Conservation (phyloP, 129 eudicot genomes). For the Deinandra increscens region DNA sequence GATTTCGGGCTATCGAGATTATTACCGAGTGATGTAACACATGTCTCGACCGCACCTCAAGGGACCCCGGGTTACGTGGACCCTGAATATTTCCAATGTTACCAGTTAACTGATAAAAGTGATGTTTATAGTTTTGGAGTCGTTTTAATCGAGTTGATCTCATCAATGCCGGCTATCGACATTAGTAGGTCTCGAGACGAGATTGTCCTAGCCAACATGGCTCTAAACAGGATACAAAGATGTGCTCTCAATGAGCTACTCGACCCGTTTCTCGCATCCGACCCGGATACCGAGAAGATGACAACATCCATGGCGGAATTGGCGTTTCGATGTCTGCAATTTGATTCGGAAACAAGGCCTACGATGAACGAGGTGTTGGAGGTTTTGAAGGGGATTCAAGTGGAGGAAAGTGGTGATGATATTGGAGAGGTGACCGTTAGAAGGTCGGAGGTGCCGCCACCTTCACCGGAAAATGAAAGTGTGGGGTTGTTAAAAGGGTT, state of each 20-base stretch:
- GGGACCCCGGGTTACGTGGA: slow-evolving; percentile 95
- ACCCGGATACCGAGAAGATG: slow-evolving; percentile 54
- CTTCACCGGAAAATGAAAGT: slow-evolving; percentile 63
- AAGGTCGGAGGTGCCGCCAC: slow-evolving; percentile 29
- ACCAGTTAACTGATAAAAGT: slow-evolving; percentile 73
- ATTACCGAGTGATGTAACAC: slow-evolving; percentile 65
- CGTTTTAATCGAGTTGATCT: slow-evolving; percentile 75
- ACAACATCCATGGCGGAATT: slow-evolving; percentile 69
- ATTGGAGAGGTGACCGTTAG: background rate
- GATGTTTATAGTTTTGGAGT: slow-evolving; percentile 96
- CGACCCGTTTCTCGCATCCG: slow-evolving; percentile 47
- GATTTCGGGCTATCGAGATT: slow-evolving; percentile 60
- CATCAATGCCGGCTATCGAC: slow-evolving; percentile 89
- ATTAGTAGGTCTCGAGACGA: slow-evolving; percentile 65
- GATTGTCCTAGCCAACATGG: slow-evolving; percentile 73
- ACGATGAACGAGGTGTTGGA: slow-evolving; percentile 70
- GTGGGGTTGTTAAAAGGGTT: slow-evolving; percentile 42
- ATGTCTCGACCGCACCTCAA: slow-evolving; percentile 91
- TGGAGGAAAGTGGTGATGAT: slow-evolving; percentile 17
- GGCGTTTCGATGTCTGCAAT: slow-evolving; percentile 74
- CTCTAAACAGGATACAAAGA: slow-evolving; percentile 67
- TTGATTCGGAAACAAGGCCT: slow-evolving; percentile 87
- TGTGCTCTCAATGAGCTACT: slow-evolving; percentile 65
- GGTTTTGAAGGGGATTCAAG: slow-evolving; percentile 46
- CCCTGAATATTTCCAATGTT: slow-evolving; percentile 76